These are phyloP conservation scores for Microcera coccophila DNA, from an alignment of 2,329 filamentous ascomycete species.

Conservation along the genomic window DNA sequence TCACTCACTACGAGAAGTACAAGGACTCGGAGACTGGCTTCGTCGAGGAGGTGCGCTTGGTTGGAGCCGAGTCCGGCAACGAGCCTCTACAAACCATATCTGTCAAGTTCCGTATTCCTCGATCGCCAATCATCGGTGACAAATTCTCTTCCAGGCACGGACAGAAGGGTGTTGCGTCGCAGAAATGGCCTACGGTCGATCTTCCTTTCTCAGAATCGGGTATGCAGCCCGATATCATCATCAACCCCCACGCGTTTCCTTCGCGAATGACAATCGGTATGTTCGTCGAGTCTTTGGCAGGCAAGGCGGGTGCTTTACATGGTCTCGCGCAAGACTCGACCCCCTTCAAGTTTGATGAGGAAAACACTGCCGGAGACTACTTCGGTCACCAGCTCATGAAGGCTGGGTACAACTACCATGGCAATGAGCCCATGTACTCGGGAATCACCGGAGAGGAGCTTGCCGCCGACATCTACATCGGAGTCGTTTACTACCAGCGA, in stretches of 20 bases:
- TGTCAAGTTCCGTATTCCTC: slow-evolving; percentile 87
- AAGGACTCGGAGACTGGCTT: slow-evolving; percentile 87
- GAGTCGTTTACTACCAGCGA: slow-evolving; percentile 96
- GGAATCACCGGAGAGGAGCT: slow-evolving; percentile 95
- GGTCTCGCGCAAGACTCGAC: slow-evolving; percentile 95
- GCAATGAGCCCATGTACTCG: slow-evolving; percentile 98
- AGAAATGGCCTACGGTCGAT: slow-evolving; percentile 89
- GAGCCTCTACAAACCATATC: slow-evolving; percentile 85
- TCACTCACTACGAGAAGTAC: slow-evolving; percentile 88
- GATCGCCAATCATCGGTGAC: slow-evolving; percentile 90
- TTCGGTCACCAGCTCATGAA: slow-evolving; percentile 94
- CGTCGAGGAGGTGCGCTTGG: slow-evolving; percentile 87
- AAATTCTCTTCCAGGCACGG: slow-evolving; percentile 99
- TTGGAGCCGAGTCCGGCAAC: slow-evolving; percentile 77
- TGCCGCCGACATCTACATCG: slow-evolving; percentile 91
- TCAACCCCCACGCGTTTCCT: slow-evolving; percentile 98
- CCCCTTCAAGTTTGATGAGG: slow-evolving; percentile 90
- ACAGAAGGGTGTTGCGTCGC: slow-evolving; percentile 94
- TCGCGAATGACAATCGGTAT: slow-evolving; percentile 99
- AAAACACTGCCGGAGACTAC: slow-evolving; percentile 87
- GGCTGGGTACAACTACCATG: slow-evolving; percentile 96
- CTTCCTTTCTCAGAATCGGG: slow-evolving; percentile 97
- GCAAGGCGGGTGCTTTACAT: slow-evolving; percentile 90
- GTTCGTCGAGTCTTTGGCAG: slow-evolving; percentile 96
- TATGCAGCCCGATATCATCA: slow-evolving; percentile 96